Percentiles rank a stretch among this genome's conserved stretches.
Evolutionary conservation across 2,329 filamentous ascomycete genomes (phyloP).

Genomic region (Hymenoscyphus salicellus): DNA sequence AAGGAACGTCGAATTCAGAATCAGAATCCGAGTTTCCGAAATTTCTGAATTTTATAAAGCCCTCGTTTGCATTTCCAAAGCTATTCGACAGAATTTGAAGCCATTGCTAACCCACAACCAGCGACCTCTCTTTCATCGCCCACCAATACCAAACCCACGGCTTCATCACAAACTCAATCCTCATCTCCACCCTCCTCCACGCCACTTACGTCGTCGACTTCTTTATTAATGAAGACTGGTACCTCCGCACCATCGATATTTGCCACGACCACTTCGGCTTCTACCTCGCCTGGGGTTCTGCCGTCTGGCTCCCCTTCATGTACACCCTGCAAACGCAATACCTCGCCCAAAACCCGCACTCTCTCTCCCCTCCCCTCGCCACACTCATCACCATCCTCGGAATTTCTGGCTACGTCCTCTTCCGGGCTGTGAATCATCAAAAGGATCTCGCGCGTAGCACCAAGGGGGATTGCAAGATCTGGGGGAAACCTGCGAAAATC

Average conservation of each 20-base stretch:
- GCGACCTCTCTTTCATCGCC: conserved; percentile 40
- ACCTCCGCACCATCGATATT: conserved; percentile 44
- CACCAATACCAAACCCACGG: conserved; percentile 44
- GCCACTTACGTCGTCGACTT: conserved; percentile 47
- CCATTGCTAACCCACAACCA: conserved; percentile 13
- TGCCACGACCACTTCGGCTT: conserved; percentile 44
- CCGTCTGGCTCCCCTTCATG: conserved; percentile 44
- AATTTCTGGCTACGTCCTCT: conserved; percentile 42
- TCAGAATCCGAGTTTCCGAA: too few relatives aligned
- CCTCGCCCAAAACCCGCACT: conserved; percentile 42
- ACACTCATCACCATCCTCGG: conserved; percentile 34
- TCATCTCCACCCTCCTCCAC: conserved; percentile 45
- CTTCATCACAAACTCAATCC: conserved; percentile 42
- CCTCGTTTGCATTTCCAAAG: neutral
- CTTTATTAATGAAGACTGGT: conserved; percentile 50
- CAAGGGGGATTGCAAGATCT: conserved; percentile 42
- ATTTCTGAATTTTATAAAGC: too few relatives aligned
- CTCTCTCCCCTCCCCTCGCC: conserved; percentile 31
- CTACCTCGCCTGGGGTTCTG: conserved; percentile 44
- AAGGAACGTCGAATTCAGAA: neutral
- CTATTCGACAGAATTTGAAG: neutral
- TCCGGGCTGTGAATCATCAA: conserved; percentile 46
- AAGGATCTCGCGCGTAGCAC: conserved; percentile 43
- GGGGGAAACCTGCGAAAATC: conserved; percentile 42
- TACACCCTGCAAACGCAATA: conserved; percentile 50